Evolutionary conservation across 2,329 filamentous ascomycete species (phyloP), one percentile per base, ranked within the genome.

Genomic region (Cladosporium phlei): DNA sequence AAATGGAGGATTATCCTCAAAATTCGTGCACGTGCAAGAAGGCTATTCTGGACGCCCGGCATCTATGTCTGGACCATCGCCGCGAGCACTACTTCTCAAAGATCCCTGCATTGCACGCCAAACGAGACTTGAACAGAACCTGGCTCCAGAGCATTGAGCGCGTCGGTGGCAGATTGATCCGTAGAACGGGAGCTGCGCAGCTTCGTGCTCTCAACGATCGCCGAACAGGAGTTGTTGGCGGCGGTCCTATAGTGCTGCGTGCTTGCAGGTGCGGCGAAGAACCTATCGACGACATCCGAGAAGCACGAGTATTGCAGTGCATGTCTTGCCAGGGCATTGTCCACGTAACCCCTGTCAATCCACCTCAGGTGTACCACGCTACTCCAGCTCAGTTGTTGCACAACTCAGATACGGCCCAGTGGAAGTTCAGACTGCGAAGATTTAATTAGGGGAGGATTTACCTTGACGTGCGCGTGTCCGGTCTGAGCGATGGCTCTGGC

Each of bases 251-350:
- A 16, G 24, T 20, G 11, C 16, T 6, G 8, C 38, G 38, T 2
- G 38, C 38, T 40, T 40, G 38, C 28, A 28, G 38, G 22, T 40
- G 38, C 17, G 38, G 38, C 8, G 17, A 2, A 3, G 38, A 40
- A 5, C 25, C 38, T 19, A 25, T 40, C 12, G 19, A 24, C 3
- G 14, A 16, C 2, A 20, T n/a, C 6, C 8, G 8, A 10, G 24
- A 40, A 25, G 28, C 38, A 9, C 8, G 9, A 7, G 38, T 40
- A 2, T 12, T 40, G 38, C 38, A 40, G 25, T 40, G 38, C 25
- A 40, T 40, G 38, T 10, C 14, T 14, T 40, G 25, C 10, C 5
- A 40, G 16, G 38, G 38, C 25, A 40, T 29, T 22, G 33, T 35
- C 2, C 33, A 35, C 24, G 24, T 25, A 6, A 25, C 24, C 11